Base-by-base conservation (phyloP, 2,329 filamentous ascomycete genomes). In the Sarocladiaceae sp. region DNA sequence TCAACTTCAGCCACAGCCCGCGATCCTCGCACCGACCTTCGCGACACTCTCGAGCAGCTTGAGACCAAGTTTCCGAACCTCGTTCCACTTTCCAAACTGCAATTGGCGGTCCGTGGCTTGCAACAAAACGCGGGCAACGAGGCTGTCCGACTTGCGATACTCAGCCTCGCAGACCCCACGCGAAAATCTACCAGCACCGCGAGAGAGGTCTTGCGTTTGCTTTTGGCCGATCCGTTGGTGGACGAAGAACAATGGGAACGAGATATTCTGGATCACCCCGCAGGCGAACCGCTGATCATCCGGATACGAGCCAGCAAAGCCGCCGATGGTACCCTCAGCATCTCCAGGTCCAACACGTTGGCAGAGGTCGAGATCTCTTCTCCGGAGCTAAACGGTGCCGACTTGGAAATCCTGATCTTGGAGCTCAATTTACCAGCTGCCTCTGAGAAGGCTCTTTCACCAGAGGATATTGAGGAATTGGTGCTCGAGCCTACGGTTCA, bases 151-250 rank as follows among this genome's bases (percentile, higher is more conserved):
- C 66, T 83, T 46, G 79, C 78, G 12, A 66, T 83, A 37, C 58
- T 82, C 6, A 74, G 72, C 9, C 56, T 80, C 21, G 58, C 55
- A 13, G 57, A 62, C 37, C 65, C 37, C 19, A 15, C 37, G 60
- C 33, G 55, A 59, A 31, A 59, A 62, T 11, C 61, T 69, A 1
- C 62, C 63, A 57, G 61, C 15, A 74, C 74, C 11, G 82, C 83
- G 3, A 79, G 78, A 56, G 71, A 74, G 47, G 69, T 96, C 7
- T 72, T 89, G 35, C 76, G 81, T 33, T 67, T 90, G 27, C 64
- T 88, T 11, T 67, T 89, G 2, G 82, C 83, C 2, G 85, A 90
- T 60, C 83, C 85, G 4, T 63, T 90, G 51, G 71, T 71, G 29
- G 64, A 73, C 4, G 73, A 78, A 50, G 73, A 80, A 51, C 61